Percentiles rank a stretch among this genome's conserved stretches.
Evolutionary conservation across 768 basidiomycete genomes (phyloP).

Genomic region (Tulasnella sp.): DNA sequence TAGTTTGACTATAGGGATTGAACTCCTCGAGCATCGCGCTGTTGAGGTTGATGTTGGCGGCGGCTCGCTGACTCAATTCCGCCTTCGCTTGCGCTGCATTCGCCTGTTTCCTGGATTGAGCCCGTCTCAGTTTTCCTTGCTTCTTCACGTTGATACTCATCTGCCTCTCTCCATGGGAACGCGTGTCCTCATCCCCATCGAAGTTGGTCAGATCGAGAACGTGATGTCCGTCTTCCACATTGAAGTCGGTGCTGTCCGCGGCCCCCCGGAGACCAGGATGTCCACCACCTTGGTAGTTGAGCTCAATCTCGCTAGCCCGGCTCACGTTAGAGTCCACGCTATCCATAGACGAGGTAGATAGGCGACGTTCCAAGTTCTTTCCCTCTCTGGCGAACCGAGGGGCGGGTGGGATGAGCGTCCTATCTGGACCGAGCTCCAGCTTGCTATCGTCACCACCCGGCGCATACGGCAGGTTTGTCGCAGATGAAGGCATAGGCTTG

Average conservation of each 20-base stretch:
- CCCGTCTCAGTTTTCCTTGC: constrained; percentile 50
- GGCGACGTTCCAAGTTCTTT: constrained; percentile 3
- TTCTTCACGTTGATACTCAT: constrained; percentile 44
- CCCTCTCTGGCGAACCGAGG: constrained; percentile 23
- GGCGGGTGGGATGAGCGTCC: constrained; percentile 31
- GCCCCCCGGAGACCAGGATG: constrained; percentile 17
- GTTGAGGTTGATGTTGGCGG: not conserved
- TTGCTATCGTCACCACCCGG: not conserved
- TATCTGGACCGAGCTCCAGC: constrained; percentile 12
- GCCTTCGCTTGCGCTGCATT: constrained; percentile 14
- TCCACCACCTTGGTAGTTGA: constrained; percentile 23
- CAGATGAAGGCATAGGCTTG: too few species aligned
- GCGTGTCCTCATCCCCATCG: constrained; percentile 58
- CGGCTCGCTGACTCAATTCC: constrained; percentile 17
- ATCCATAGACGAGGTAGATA: not conserved
- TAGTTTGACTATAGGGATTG: not conserved
- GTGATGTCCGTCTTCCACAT: constrained; percentile 32
- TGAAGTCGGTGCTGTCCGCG: constrained; percentile 29
- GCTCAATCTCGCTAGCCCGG: constrained; percentile 26
- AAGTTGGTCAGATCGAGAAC: constrained; percentile 63
- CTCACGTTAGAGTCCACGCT: constrained; percentile 12
- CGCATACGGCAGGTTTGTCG: too few species aligned
- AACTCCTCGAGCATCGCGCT: not conserved
- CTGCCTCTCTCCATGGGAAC: constrained; percentile 43
- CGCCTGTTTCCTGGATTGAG: constrained; percentile 30